phyloP scores from a whole-genome alignment of 352 stramenopile species.

The Phytophthora citrophthora region DNA sequence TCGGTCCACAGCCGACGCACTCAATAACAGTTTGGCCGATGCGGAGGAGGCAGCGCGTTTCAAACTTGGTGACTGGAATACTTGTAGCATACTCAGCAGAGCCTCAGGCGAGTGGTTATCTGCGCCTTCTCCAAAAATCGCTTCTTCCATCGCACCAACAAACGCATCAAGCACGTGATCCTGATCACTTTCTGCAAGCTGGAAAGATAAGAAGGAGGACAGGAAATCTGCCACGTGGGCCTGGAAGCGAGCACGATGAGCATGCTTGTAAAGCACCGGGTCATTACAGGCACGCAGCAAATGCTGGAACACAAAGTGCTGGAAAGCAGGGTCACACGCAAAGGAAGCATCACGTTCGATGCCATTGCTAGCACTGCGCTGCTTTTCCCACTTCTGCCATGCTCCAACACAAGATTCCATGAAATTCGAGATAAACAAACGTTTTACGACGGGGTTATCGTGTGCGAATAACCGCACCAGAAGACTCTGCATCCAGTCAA shows the following conservation, averaged over 20 bases:
- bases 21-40: conserved; percentile 26
- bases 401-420: conserved; percentile 49
- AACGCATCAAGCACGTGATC: conserved; percentile 30
- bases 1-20: conserved; percentile 44
- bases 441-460: conserved; percentile 79
- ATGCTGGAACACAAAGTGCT: conserved; percentile 56
- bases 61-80: conserved; percentile 50
- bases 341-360: conserved; percentile 45
- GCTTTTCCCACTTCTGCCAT: conserved; percentile 24
- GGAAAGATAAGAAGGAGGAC: conserved; percentile 44
- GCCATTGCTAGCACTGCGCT: neutral
- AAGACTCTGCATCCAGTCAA: conserved; percentile 80
- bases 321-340: conserved; percentile 47
- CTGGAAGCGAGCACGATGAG: conserved; percentile 47
- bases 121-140: conserved; percentile 57
- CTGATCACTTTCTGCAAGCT: conserved; percentile 24
- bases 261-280: conserved; percentile 76
- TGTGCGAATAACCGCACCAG: conserved; percentile 75
- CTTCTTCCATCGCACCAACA: conserved; percentile 45
- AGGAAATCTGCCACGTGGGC: conserved; percentile 42
- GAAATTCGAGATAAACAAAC: conserved; percentile 75
- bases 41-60: conserved; percentile 9
- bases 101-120: conserved; percentile 75
- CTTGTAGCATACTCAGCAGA: conserved; percentile 68
- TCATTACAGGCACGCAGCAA: conserved; percentile 71